Evolutionary conservation across 768 basidiomycete genomes (phyloP).

Genomic region (Pleurotus pulmonarius): DNA sequence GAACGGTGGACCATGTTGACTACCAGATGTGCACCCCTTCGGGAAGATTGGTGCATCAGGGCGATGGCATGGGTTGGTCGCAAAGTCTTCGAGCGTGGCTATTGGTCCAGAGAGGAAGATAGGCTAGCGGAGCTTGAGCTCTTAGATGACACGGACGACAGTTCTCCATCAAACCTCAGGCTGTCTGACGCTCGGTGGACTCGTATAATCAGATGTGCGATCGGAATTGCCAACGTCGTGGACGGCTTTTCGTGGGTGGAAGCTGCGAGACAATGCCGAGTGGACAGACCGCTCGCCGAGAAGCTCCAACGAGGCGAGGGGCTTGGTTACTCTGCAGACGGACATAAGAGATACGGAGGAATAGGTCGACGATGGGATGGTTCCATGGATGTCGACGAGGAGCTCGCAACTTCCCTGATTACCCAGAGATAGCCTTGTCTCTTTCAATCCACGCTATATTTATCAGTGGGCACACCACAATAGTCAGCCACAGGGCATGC

Average conservation of each 20-base stretch:
- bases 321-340: conserved; percentile 61
- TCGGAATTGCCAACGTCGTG: conserved; percentile 64
- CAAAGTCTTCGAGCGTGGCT: conserved; percentile 88
- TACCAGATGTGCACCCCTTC: conserved; percentile 63
- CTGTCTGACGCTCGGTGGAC: conserved; percentile 54
- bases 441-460: neutral
- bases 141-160: conserved; percentile 71
- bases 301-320: conserved; percentile 70
- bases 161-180: conserved; percentile 49
- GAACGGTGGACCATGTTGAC: conserved; percentile 69
- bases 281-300: conserved; percentile 61
- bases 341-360: conserved; percentile 65
- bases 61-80: conserved; percentile 97
- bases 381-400: conserved; percentile 74
- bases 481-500: neutral
- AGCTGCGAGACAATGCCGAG: conserved; percentile 54
- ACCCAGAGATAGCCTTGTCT: conserved; percentile 1
- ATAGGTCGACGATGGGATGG: conserved; percentile 62
- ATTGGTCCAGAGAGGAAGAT: conserved; percentile 80
- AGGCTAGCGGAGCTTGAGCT: conserved; percentile 74
- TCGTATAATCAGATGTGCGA: conserved; percentile 65
- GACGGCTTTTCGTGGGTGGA: conserved; percentile 72
- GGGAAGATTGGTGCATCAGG: conserved; percentile 93
- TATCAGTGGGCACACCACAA: neutral
- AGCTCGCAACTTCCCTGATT: conserved; percentile 65